These are phyloP conservation scores for Oryza brachyantha DNA, from an alignment of 176 grass and related monocot genomes.

Conservation along the genomic window DNA sequence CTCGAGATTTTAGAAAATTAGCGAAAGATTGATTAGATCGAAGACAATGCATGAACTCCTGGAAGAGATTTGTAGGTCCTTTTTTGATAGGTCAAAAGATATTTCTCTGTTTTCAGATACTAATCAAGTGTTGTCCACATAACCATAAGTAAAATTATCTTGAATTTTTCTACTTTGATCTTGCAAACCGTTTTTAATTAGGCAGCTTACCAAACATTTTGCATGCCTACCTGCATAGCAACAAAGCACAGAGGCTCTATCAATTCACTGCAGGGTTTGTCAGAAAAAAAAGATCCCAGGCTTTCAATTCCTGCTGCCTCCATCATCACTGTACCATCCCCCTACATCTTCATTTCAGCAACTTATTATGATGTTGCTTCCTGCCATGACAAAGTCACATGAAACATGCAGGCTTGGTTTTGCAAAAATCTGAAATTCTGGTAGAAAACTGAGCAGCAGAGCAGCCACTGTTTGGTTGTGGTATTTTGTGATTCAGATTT, in stretches of 20 bases:
- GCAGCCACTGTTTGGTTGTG: neutral
- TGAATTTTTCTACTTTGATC: no score
- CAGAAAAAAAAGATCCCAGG: slow-evolving; percentile 14
- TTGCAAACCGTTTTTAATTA: neutral
- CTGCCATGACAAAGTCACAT: slow-evolving; percentile 22
- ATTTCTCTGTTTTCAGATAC: neutral
- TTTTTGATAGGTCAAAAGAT: neutral
- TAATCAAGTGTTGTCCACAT: neutral
- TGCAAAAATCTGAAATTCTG: slow-evolving; percentile 19
- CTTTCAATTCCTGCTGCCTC: slow-evolving; percentile 29
- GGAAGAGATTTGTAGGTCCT: neutral
- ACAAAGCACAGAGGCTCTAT: slow-evolving; percentile 15
- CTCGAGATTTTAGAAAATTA: no score
- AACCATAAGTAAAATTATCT: neutral
- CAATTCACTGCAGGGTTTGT: slow-evolving; percentile 14
- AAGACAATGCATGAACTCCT: neutral
- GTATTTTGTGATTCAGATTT: slow-evolving; percentile 5
- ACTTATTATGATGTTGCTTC: slow-evolving; percentile 9
- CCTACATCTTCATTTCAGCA: slow-evolving; percentile 12
- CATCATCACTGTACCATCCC: slow-evolving; percentile 2
- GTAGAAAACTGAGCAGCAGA: neutral
- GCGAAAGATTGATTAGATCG: neutral
- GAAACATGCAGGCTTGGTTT: slow-evolving; percentile 13
- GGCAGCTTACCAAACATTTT: neutral
- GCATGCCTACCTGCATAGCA: neutral